Conservation (phyloP, 2,329 filamentous ascomycete genomes). For the Bipolaris sorokiniana region DNA sequence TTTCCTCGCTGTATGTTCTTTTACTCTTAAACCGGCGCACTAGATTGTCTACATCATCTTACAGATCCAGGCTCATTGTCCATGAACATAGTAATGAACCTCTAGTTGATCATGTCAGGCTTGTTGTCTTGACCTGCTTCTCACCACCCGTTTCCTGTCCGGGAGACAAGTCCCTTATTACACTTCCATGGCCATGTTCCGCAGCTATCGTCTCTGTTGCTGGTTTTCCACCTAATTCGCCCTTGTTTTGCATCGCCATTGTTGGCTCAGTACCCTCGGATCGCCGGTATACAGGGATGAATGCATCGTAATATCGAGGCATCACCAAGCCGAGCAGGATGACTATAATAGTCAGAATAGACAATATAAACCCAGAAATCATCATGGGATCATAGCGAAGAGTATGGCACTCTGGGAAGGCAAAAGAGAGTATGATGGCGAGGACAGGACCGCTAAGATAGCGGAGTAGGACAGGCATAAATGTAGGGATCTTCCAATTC, state of each 20-base stretch:
- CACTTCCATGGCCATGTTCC: constrained; percentile 10
- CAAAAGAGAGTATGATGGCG: constrained; percentile 45
- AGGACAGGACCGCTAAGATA: constrained; percentile 44
- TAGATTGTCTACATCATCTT: too few species aligned
- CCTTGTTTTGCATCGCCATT: constrained; percentile 34
- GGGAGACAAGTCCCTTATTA: constrained; percentile 11
- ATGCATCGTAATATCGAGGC: constrained; percentile 61
- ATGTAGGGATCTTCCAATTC: constrained; percentile 63
- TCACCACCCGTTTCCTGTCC: constrained; percentile 8
- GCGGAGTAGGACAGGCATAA: constrained; percentile 57
- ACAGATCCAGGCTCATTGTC: too few species aligned
- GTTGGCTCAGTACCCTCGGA: constrained; percentile 54
- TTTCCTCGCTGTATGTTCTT: too few species aligned
- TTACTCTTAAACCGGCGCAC: too few species aligned
- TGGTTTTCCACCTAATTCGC: constrained; percentile 30
- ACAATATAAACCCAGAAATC: constrained; percentile 44
- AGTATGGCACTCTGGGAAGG: constrained; percentile 43
- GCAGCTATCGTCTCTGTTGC: constrained; percentile 17
- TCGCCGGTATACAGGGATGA: constrained; percentile 57
- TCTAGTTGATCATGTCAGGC: background rate
- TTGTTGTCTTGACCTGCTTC: constrained; percentile 10
- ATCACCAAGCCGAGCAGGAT: constrained; percentile 58
- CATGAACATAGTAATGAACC: too few species aligned
- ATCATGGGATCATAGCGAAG: constrained; percentile 45
- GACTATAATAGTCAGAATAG: constrained; percentile 50